phyloP scores from a whole-genome alignment of 2,329 filamentous ascomycete species.

The Colletotrichum scovillei region DNA sequence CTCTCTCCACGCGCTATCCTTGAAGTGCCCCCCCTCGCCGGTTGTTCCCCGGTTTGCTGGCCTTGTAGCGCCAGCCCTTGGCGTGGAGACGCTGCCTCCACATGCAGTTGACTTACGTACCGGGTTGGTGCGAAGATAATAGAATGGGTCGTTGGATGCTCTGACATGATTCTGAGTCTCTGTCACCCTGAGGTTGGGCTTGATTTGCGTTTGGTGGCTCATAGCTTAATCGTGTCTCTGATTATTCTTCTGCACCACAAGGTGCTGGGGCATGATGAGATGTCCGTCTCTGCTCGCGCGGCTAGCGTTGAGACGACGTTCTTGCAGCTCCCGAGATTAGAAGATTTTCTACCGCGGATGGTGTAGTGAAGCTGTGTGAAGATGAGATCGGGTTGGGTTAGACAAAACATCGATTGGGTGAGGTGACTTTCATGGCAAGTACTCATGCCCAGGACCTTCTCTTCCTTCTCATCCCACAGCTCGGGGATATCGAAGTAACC shows the following conservation, averaged over 20 bases:
- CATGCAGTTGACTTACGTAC: conserved; percentile 5
- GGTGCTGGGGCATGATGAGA: neutral
- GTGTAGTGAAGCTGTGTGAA: neutral
- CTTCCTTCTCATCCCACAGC: neutral
- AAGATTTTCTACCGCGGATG: neutral
- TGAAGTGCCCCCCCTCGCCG: conserved; percentile 21
- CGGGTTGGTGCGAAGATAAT: neutral
- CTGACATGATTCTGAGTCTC: neutral
- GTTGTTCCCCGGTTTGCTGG: conserved; percentile 31
- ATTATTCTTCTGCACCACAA: neutral
- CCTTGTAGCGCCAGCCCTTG: conserved; percentile 24
- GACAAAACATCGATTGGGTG: neutral
- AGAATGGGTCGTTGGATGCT: neutral
- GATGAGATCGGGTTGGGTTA: neutral
- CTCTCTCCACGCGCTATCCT: conserved; percentile 28
- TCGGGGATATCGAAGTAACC: conserved; percentile 10
- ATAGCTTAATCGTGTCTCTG: conserved; percentile 8
- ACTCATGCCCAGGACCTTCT: neutral
- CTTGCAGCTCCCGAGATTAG: neutral
- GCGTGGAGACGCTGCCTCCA: conserved; percentile 27
- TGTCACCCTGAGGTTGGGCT: neutral
- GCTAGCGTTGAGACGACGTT: neutral
- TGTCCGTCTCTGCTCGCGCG: neutral
- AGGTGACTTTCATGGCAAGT: neutral
- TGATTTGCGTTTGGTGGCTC: neutral